Percentiles rank a stretch among this genome's conserved stretches.
These are phyloP conservation scores for Helotiales sp. DNA, from an alignment of 2,329 filamentous ascomycete genomes.

Conservation along the genomic window DNA sequence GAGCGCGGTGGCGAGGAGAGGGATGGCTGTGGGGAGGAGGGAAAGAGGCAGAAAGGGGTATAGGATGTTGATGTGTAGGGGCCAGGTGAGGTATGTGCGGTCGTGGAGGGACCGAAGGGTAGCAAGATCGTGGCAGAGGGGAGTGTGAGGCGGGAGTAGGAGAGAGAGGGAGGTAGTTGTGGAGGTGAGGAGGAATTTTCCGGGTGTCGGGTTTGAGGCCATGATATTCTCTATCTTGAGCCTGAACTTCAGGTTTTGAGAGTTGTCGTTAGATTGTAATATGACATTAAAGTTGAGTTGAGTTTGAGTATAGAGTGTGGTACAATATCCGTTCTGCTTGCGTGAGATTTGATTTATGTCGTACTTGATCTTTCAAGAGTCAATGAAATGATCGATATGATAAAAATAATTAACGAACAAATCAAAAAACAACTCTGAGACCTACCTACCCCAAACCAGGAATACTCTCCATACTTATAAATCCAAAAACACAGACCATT, in stretches of 20 bases:
- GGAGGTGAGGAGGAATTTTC: neutral
- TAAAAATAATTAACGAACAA: too few relatives aligned
- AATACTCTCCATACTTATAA: too few relatives aligned
- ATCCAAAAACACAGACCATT: too few relatives aligned
- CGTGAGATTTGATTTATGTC: too few relatives aligned
- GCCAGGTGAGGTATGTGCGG: slow-evolving; percentile 62
- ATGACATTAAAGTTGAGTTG: too few relatives aligned
- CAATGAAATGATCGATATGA: too few relatives aligned
- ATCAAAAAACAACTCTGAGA: too few relatives aligned
- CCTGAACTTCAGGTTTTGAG: neutral
- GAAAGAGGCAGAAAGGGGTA: slow-evolving; percentile 66
- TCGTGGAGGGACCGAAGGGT: slow-evolving; percentile 66
- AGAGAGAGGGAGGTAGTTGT: slow-evolving; percentile 66
- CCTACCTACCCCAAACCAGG: too few relatives aligned
- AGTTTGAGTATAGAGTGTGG: too few relatives aligned
- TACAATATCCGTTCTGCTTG: too few relatives aligned
- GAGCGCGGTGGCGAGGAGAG: slow-evolving; percentile 45
- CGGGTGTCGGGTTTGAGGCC: neutral
- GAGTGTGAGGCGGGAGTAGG: slow-evolving; percentile 53
- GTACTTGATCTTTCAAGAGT: too few relatives aligned
- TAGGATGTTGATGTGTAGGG: slow-evolving; percentile 68
- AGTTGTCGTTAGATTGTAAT: too few relatives aligned
- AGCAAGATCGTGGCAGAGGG: slow-evolving; percentile 56
- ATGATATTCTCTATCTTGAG: neutral
- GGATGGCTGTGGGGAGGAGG: slow-evolving; percentile 45